These are phyloP conservation scores for Aspergillus japonicus DNA, from an alignment of 2,329 filamentous ascomycete genomes.

Conservation along the genomic window DNA sequence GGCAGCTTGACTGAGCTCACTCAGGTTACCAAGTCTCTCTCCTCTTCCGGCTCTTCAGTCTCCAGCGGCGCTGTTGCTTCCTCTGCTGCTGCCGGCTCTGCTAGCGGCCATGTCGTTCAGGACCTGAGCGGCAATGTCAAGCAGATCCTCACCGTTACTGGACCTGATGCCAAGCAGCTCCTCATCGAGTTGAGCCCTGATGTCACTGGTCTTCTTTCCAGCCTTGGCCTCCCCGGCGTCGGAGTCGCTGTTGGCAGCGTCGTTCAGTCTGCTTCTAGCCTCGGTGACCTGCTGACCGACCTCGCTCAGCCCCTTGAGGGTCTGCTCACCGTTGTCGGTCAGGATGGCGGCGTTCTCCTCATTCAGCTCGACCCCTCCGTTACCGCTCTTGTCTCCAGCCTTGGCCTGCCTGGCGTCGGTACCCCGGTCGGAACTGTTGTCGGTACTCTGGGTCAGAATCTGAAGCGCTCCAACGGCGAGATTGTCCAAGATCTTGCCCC, in stretches of 20 bases:
- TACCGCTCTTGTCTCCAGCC: conserved; percentile 27
- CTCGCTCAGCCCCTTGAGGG: conserved; percentile 25
- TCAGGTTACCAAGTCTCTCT: conserved; percentile 15
- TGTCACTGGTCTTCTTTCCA: conserved; percentile 27
- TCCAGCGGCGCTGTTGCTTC: conserved; percentile 7
- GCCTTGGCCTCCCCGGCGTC: conserved; percentile 29
- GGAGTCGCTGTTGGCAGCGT: conserved; percentile 28
- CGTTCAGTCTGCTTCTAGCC: conserved; percentile 26
- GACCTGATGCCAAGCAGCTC: conserved; percentile 26
- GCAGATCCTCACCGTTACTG: conserved; percentile 30
- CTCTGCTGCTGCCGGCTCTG: conserved; percentile 11
- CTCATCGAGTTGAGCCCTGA: conserved; percentile 33
- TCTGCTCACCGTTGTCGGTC: conserved; percentile 32
- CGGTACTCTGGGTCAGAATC: conserved; percentile 26
- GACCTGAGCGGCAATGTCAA: conserved; percentile 29
- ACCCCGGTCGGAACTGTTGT: conserved; percentile 29
- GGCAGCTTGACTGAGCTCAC: conserved; percentile 13
- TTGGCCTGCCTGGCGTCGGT: conserved; percentile 30
- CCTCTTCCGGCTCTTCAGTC: conserved; percentile 14
- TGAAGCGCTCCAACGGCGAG: conserved; percentile 30
- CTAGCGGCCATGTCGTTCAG: conserved; percentile 29
- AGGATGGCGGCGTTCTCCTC: conserved; percentile 31
- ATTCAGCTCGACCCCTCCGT: conserved; percentile 31
- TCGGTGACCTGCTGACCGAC: conserved; percentile 29
- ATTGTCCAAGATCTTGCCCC: conserved; percentile 28